Conservation (phyloP, 2,329 filamentous ascomycete genomes). For the Ophiosphaerella herpotricha region DNA sequence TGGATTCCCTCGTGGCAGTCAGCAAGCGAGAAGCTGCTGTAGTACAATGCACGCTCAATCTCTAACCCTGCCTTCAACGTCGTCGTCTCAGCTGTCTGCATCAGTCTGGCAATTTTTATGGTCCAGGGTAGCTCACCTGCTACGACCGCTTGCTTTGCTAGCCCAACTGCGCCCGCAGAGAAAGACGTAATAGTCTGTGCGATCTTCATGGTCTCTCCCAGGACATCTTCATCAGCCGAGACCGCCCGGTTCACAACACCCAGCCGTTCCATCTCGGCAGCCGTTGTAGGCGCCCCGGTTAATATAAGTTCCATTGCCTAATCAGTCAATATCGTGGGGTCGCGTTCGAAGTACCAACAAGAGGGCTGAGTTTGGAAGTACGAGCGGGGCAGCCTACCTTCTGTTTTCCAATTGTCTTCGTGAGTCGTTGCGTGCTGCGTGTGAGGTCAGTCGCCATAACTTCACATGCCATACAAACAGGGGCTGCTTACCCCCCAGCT, state of each 20-base stretch:
- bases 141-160: slow-evolving; percentile 53
- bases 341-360: background rate
- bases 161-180: slow-evolving; percentile 47
- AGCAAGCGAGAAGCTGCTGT: slow-evolving; percentile 42
- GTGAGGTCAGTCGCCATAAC: background rate
- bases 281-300: slow-evolving; percentile 46
- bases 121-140: slow-evolving; percentile 39
- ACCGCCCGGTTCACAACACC: slow-evolving; percentile 50
- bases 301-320: slow-evolving; percentile 54
- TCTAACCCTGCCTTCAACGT: slow-evolving; percentile 49
- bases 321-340: slow-evolving; percentile 12
- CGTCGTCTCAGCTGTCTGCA: slow-evolving; percentile 46
- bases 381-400: slow-evolving; percentile 30
- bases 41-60: slow-evolving; percentile 40
- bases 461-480: background rate
- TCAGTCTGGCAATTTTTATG: slow-evolving; percentile 18
- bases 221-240: slow-evolving; percentile 39
- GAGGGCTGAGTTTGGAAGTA: slow-evolving; percentile 1
- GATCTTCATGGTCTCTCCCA: slow-evolving; percentile 46
- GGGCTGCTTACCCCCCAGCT: slow-evolving; percentile 65
- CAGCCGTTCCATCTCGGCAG: slow-evolving; percentile 46
- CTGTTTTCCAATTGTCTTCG: slow-evolving; percentile 60
- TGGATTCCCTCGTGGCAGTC: slow-evolving; percentile 51
- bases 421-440: slow-evolving; percentile 72
- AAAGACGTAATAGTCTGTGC: slow-evolving; percentile 49